phyloP scores from a whole-genome alignment of 2,329 filamentous ascomycete species.

The Fusarium subglutinans region DNA sequence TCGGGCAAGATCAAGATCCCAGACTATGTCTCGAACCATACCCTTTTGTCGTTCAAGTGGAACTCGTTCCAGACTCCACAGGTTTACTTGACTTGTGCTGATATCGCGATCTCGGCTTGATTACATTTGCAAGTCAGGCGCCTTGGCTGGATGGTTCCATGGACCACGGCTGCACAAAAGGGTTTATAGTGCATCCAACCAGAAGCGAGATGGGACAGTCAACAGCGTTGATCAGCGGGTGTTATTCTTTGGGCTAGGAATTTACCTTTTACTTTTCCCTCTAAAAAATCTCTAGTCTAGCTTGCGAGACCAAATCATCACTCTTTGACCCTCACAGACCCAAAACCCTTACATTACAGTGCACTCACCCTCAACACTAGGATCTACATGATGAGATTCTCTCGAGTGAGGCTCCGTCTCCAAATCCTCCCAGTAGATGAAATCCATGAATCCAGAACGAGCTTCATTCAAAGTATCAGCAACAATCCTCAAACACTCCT shows the following conservation, averaged over 20 bases:
- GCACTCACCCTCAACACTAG: background rate
- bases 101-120: constrained; percentile 54
- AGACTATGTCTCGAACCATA: constrained; percentile 59
- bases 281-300: background rate
- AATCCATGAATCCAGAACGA: constrained; percentile 4
- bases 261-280: background rate
- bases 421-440: constrained; percentile 32
- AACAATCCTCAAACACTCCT: constrained; percentile 10
- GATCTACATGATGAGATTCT: background rate
- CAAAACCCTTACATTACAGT: background rate
- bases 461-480: background rate
- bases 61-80: constrained; percentile 65
- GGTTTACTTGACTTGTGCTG: constrained; percentile 63
- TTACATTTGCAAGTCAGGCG: rapidly evolving
- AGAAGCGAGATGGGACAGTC: background rate
- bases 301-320: background rate
- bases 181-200: background rate
- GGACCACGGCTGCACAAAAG: rapidly evolving
- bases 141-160: rapidly evolving
- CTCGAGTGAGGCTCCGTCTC: background rate
- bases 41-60: constrained; percentile 62
- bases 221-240: background rate
- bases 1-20: constrained; percentile 62
- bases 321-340: background rate
- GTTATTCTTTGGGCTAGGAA: background rate